phyloP scores from a whole-genome alignment of 2,329 filamentous ascomycete genomes.

The Colletotrichum viniferum region DNA sequence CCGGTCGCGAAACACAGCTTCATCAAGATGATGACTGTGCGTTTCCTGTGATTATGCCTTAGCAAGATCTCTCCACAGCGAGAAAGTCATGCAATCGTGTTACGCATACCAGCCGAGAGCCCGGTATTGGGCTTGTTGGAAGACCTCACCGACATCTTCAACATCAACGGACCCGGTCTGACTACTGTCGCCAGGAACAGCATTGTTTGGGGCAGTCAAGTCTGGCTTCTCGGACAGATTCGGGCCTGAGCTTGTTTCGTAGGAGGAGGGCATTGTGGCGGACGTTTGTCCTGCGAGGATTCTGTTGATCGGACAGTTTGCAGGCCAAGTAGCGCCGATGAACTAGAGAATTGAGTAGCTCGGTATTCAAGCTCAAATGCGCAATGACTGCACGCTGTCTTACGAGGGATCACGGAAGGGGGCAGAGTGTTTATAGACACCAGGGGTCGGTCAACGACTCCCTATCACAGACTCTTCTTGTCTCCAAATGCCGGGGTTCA shows the following conservation, averaged over 20 bases:
- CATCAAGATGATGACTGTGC: conserved; percentile 26
- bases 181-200: neutral
- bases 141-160: neutral
- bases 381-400: neutral
- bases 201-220: neutral
- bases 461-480: neutral
- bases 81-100: neutral
- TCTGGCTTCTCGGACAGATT: neutral
- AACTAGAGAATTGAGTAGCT: neutral
- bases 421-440: neutral
- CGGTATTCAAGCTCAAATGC: neutral
- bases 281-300: neutral
- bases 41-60: conserved; percentile 16
- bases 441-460: neutral
- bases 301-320: neutral
- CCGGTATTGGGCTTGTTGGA: neutral
- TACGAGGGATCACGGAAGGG: neutral
- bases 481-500: neutral
- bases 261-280: neutral
- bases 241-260: neutral
- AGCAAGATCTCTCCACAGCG: neutral
- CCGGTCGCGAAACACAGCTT: conserved; percentile 30
- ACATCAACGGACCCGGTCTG: neutral
- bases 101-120: neutral
- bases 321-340: neutral